Evolutionary conservation across 805 yeast genomes (phyloP).

Genomic region (Wickerhamomyces subpelliculosus): DNA sequence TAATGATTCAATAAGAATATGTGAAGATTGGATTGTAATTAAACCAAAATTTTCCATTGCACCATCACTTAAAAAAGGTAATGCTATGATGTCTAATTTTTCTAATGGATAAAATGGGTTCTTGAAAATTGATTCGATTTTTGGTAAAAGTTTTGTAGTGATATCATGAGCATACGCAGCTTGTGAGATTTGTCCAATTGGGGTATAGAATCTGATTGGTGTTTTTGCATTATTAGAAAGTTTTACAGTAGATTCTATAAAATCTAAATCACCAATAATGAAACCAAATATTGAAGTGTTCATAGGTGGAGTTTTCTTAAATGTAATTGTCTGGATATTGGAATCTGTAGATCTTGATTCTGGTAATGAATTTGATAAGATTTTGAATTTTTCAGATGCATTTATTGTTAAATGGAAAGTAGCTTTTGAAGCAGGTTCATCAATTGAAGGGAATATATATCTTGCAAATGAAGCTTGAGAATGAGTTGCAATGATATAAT

Average conservation of each 20-base stretch:
- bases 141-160: conserved; percentile 40
- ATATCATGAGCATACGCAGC: conserved; percentile 46
- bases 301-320: conserved; percentile 51
- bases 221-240: conserved; percentile 14
- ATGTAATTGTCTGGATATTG: conserved; percentile 29
- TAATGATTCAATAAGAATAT: conserved; percentile 32
- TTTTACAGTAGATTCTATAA: conserved; percentile 29
- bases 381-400: conserved; percentile 38
- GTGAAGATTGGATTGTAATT: conserved; percentile 51
- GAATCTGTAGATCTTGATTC: conserved; percentile 22
- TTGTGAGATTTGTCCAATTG: conserved; percentile 41
- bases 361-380: conserved; percentile 43
- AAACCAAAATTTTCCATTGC: conserved; percentile 80
- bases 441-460: conserved; percentile 60
- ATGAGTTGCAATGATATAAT: conserved; percentile 60
- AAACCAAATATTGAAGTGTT: conserved; percentile 62
- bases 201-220: conserved; percentile 50
- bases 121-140: conserved; percentile 36
- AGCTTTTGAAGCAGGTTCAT: conserved; percentile 52
- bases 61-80: conserved; percentile 69
- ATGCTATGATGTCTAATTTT: conserved; percentile 59
- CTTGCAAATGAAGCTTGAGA: conserved; percentile 64
- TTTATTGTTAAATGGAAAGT: conserved; percentile 42
- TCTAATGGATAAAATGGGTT: conserved; percentile 45
- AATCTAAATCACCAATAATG: conserved; percentile 61